These are phyloP conservation scores for Persicaria maculosa DNA, from an alignment of 148 eudicot species.

Conservation along the genomic window DNA sequence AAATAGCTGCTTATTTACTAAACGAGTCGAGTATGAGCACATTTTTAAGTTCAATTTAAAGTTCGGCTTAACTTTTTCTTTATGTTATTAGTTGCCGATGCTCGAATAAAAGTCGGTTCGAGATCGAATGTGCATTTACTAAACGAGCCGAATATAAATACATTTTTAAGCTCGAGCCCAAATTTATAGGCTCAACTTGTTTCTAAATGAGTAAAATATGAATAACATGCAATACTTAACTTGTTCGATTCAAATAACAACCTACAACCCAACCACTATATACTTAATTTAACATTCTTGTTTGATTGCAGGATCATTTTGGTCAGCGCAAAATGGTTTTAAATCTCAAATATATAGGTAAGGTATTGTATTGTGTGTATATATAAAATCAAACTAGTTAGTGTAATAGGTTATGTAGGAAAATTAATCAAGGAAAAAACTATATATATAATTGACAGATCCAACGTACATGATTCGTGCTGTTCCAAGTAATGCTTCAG, in stretches of 20 bases:
- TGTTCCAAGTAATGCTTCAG: conserved; percentile 95
- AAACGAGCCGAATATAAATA: background rate
- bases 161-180: too few relatives aligned
- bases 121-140: too few relatives aligned
- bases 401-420: background rate
- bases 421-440: conserved; percentile 13
- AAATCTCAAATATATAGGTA: conserved; percentile 90
- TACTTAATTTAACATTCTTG: background rate
- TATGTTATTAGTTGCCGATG: too few relatives aligned
- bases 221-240: too few relatives aligned
- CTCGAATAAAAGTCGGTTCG: too few relatives aligned
- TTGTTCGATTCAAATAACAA: too few relatives aligned
- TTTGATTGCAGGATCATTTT: conserved; percentile 56
- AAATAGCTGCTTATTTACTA: too few relatives aligned
- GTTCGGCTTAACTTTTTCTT: too few relatives aligned
- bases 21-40: background rate
- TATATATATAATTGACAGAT: conserved; percentile 36
- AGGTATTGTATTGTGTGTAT: conserved; percentile 13
- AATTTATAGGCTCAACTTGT: too few relatives aligned
- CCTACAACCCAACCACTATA: too few relatives aligned
- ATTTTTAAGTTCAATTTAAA: background rate
- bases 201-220: too few relatives aligned
- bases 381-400: background rate
- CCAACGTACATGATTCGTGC: conserved; percentile 99
- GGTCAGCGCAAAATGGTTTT: conserved; percentile 30